These are phyloP conservation scores for Solanum sejunctum DNA, from an alignment of 257 asterid species.

Conservation along the genomic window DNA sequence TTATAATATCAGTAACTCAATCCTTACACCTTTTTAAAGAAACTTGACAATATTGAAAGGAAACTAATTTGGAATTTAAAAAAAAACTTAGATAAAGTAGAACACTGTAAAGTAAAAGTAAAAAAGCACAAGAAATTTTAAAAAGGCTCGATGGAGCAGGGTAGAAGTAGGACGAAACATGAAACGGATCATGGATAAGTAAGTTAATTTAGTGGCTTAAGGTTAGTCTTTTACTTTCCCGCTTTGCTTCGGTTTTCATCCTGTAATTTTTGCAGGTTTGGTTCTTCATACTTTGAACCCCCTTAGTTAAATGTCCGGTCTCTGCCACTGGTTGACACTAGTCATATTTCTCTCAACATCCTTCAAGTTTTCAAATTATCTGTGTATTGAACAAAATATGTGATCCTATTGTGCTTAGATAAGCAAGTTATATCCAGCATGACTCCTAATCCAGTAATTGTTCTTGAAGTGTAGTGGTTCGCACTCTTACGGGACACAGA, in stretches of 20 bases:
- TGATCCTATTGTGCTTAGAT: not conserved
- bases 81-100: not conserved
- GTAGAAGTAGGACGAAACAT: not conserved
- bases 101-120: not conserved
- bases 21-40: not conserved
- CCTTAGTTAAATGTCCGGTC: not conserved
- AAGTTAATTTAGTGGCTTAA: not conserved
- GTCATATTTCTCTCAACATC: not conserved
- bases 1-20: not conserved
- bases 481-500: slow-evolving; percentile 95
- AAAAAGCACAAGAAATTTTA: not conserved
- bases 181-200: not conserved
- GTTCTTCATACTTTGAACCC: not conserved
- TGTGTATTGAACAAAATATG: not conserved
- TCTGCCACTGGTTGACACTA: not conserved
- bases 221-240: not conserved
- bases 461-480: slow-evolving; percentile 77
- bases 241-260: not conserved
- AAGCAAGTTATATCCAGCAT: not conserved
- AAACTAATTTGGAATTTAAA: not conserved
- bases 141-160: not conserved
- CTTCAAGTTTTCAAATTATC: not conserved
- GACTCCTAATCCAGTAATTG: slow-evolving; percentile 25
- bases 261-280: not conserved
- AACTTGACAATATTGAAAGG: not conserved